Conservation (phyloP, 179 eudicot species). For the Pouteria campechiana region DNA sequence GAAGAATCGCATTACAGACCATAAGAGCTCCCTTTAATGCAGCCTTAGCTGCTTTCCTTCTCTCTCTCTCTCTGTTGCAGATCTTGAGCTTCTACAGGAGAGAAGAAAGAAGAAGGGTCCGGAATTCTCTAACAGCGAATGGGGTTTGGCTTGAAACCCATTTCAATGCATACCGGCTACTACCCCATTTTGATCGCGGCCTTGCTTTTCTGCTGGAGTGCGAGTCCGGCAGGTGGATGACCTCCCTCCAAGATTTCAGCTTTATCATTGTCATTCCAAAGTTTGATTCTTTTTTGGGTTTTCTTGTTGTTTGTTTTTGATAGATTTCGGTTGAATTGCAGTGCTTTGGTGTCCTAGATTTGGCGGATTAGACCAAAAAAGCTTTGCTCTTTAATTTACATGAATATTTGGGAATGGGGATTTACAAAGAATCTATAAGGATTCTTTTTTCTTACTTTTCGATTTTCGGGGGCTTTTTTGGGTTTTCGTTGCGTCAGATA, state of each 20-base stretch:
- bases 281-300: not conserved
- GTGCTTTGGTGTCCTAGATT: not conserved
- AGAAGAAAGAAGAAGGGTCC: not conserved
- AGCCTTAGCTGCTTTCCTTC: constrained; percentile 2
- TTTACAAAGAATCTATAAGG: no score
- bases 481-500: no score
- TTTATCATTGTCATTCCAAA: not conserved
- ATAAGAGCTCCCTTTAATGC: no score
- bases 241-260: not conserved
- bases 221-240: constrained; percentile 24
- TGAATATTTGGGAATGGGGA: no score
- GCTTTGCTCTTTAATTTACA: no score
- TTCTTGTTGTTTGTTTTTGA: not conserved
- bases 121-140: constrained; percentile 7
- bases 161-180: constrained; percentile 8
- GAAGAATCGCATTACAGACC: no score
- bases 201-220: constrained; percentile 28
- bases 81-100: constrained; percentile 19
- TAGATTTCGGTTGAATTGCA: not conserved
- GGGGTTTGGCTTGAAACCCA: constrained; percentile 23
- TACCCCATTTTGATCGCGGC: constrained; percentile 9
- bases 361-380: not conserved
- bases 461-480: no score
- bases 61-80: constrained; percentile 5
- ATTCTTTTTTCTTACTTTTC: no score